These are phyloP conservation scores for Cucumis variabilis DNA, from an alignment of 331 rosid species.

Conservation along the genomic window DNA sequence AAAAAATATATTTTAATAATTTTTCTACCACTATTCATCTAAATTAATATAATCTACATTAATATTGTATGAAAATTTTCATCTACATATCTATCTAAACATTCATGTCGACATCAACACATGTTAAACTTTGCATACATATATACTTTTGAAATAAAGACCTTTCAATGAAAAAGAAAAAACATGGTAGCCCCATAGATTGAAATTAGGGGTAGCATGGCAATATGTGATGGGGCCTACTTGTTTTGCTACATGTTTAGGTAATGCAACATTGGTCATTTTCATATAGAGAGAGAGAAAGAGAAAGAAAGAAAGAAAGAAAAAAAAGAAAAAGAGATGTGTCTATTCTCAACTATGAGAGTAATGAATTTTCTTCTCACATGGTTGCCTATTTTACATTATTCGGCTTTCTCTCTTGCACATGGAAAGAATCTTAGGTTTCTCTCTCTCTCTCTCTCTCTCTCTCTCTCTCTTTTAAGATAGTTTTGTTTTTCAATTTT, in stretches of 20 bases:
- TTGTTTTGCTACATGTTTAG: background rate
- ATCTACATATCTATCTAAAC: too few species aligned
- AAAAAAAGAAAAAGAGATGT: background rate
- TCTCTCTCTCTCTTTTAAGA: too few species aligned
- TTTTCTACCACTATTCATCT: too few species aligned
- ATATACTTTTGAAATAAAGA: background rate
- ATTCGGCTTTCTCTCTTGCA: background rate
- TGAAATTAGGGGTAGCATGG: conserved; percentile 3
- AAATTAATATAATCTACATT: too few species aligned
- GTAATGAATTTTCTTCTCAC: conserved; percentile 16
- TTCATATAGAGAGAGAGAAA: background rate
- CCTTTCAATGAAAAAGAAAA: background rate
- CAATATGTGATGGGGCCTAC: conserved; percentile 9
- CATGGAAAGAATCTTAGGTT: conserved; percentile 12
- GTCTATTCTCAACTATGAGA: background rate
- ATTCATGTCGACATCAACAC: too few species aligned
- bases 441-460: too few species aligned
- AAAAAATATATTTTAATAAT: too few species aligned
- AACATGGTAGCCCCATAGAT: conserved; percentile 11
- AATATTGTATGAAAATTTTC: too few species aligned
- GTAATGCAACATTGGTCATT: conserved; percentile 18
- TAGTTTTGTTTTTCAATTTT: too few species aligned
- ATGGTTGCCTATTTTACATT: background rate
- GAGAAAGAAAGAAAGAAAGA: background rate
- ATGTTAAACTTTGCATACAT: background rate